Evolutionary conservation across 2,329 filamentous ascomycete species (phyloP), one percentile per base, ranked within the genome.

Genomic region (Cladosporium sp.): DNA sequence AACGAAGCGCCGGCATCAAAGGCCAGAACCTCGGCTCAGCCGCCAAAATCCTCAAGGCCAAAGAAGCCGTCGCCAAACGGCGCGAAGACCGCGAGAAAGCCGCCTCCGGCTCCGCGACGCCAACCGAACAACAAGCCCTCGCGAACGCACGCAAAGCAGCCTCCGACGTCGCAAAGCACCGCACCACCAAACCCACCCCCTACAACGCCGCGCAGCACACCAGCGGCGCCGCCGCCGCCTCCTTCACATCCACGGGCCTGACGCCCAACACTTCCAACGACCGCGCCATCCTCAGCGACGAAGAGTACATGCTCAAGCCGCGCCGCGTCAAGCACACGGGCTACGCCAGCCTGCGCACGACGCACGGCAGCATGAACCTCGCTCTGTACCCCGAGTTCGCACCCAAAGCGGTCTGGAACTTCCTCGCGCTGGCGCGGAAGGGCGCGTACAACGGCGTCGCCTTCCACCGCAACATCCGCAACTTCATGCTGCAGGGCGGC

Each of bases 401-500:
- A 2, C 93, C 93, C 1, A 87, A 87, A 61, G 90, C 93, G 0
- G 93, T 97, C 1, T 98, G 92, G 89, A 98, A 98, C 69, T 98
- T 98, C 65, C 82, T 95, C 49, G 84, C 87, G 52, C 75, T 98
- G 4, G 83, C 90, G 1, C 87, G 95, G 65, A 88, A 86, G 59
- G 92, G 92, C 1, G 96, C 95, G 71, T 98, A 97, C 74, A 83
- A 82, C 48, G 82, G 81, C 58, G 85, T 95, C 2, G 70, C 79
- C 10, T 98, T 98, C 67, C 93, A 98, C 70, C 84, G 93, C 57
- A 96, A 95, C 68, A 96, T 98, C 62, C 85, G 85, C 54, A 89
- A 87, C 62, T 98, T 98, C 68, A 98, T 98, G 93, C 88, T 98
- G 37, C 93, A 98, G 69, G 92, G 92, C 41, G 93, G 93, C 35